Evolutionary conservation across 106 monocot genomes (phyloP).

Genomic region (Cymbidium sinense): DNA sequence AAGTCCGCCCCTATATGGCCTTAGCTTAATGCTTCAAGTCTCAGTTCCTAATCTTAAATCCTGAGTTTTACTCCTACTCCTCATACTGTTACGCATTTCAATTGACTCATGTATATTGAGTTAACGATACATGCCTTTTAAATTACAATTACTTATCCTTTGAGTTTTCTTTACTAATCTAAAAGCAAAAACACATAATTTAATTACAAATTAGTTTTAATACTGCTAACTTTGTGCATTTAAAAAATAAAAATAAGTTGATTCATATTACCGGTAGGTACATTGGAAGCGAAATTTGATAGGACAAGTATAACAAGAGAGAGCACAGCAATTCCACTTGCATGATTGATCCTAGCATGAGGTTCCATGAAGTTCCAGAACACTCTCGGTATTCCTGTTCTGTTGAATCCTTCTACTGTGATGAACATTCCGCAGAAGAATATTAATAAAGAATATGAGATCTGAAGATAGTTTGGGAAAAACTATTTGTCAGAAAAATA

Average conservation of each 20-base stretch:
- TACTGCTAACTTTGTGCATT: not conserved
- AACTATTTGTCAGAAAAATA: not conserved
- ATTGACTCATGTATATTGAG: too few relatives aligned
- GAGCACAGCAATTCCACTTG: constrained; percentile 42
- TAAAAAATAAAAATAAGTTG: not conserved
- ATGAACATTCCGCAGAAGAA: constrained; percentile 55
- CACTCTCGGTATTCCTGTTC: constrained; percentile 65
- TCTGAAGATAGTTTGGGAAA: constrained; percentile 29
- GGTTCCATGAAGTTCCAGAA: constrained; percentile 84
- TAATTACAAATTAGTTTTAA: not conserved
- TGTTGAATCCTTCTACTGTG: constrained; percentile 77
- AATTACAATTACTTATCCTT: too few relatives aligned
- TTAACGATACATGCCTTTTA: too few relatives aligned
- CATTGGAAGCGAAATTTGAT: constrained; percentile 88
- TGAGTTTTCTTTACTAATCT: too few relatives aligned
- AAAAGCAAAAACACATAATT: not conserved
- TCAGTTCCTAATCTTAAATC: too few relatives aligned
- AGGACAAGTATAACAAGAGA: constrained; percentile 67
- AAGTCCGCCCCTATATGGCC: too few relatives aligned
- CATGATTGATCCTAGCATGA: constrained; percentile 44
- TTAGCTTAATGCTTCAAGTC: too few relatives aligned
- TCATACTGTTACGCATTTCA: too few relatives aligned
- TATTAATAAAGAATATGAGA: not conserved
- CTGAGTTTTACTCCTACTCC: too few relatives aligned
- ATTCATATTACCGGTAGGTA: constrained; percentile 58